A percentile compares a stretch with the other conserved stretches of the same genome.
phyloP scores from a whole-genome alignment of 2,329 filamentous ascomycete genomes.

The Boeremia lycopersici region DNA sequence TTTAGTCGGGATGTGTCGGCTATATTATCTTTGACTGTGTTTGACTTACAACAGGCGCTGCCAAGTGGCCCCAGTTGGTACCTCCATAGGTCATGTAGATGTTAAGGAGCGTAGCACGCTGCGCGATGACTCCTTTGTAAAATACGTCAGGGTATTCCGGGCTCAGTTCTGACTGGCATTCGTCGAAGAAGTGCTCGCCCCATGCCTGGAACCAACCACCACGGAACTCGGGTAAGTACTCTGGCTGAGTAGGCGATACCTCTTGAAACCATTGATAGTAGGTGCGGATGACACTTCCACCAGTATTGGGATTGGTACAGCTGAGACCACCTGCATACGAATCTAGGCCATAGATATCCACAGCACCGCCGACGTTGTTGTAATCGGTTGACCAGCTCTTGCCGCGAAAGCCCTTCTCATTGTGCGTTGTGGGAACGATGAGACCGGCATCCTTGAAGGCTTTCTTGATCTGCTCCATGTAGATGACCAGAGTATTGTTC shows the following conservation, averaged over 20 bases:
- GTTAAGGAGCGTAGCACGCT: conserved; percentile 56
- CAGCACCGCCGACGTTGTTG: conserved; percentile 60
- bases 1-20: neutral
- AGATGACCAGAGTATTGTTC: conserved; percentile 55
- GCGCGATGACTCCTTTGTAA: conserved; percentile 62
- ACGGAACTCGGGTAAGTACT: conserved; percentile 61
- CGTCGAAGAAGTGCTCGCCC: conserved; percentile 60
- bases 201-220: conserved; percentile 61
- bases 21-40: neutral
- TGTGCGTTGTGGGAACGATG: conserved; percentile 57
- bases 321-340: conserved; percentile 56
- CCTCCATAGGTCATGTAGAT: conserved; percentile 62
- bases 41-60: conserved; percentile 37
- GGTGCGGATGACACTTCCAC: conserved; percentile 58
- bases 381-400: conserved; percentile 63
- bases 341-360: conserved; percentile 58
- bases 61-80: conserved; percentile 61
- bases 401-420: conserved; percentile 58
- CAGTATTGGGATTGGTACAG: conserved; percentile 57
- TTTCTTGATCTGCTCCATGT: conserved; percentile 59
- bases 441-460: conserved; percentile 56
- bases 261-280: conserved; percentile 65
- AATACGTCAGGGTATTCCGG: conserved; percentile 60
- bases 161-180: conserved; percentile 54
- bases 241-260: conserved; percentile 60